Evolutionary conservation across 2,329 filamentous ascomycete genomes (phyloP), one percentile per base, ranked within the genome.

Genomic region (Cryphonectria naterciae): DNA sequence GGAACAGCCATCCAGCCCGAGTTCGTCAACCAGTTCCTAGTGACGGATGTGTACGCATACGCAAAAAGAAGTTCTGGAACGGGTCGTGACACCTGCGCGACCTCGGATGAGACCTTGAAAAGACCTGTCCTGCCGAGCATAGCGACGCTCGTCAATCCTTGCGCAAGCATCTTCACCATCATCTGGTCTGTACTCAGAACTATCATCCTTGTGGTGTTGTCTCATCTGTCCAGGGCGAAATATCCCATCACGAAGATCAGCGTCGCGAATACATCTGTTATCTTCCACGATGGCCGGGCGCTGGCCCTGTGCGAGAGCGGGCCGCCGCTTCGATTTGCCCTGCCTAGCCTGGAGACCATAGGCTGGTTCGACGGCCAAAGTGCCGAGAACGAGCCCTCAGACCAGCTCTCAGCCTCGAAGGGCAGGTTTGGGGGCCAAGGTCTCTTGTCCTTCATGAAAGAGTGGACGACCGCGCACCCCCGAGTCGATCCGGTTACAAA

Each of bases 241-340:
- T 84, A 84, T 70, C 81, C 81, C 8, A 87, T 93, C 76, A 91
- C 88, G 75, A 90, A 86, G 75, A 92, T 92, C 68, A 92, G 90
- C 73, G 91, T 92, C 19, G 90, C 89, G 4, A 93, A 93, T 73
- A 93, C 91, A 4, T 85, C 83, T 13, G 81, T 93, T 15, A 56
- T 91, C 1, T 93, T 88, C 74, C 91, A 93, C 74, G 90, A 93
- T 75, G 89, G 90, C 13, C 83, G 91, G 73, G 90, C 89, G 4
- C 76, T 93, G 71, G 91, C 91, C 4, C 90, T 89, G 0, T 93
- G 91, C 74, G 91, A 93, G 77, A 92, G 89, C 74, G 91, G 91
- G 0, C 91, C 90, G 3, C 91, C 91, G 0, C 89, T 93, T 76
- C 83, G 91, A 37, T 83, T 93, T 65, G 83, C 86, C 10, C 80